These are phyloP conservation scores for Fomitopsis palustris DNA, from an alignment of 1,284 basidiomycete genomes.

Conservation along the genomic window DNA sequence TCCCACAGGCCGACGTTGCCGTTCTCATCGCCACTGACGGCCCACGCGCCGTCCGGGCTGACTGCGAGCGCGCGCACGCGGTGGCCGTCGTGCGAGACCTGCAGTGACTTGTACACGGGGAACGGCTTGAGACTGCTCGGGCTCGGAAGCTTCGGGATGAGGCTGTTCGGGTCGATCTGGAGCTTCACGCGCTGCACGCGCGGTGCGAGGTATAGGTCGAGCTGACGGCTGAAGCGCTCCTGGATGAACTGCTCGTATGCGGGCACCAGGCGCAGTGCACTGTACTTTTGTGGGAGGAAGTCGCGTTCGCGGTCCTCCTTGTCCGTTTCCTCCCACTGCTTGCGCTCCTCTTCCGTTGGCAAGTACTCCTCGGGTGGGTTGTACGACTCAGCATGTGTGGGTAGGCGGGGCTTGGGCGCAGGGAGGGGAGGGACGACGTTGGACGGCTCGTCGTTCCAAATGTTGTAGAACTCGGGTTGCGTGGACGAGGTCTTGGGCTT, in stretches of 20 bases:
- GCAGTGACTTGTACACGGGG: slow-evolving; percentile 82
- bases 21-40: slow-evolving; percentile 88
- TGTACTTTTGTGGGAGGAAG: slow-evolving; percentile 88
- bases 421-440: slow-evolving; percentile 80
- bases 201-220: slow-evolving; percentile 97
- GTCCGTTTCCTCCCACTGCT: slow-evolving; percentile 83
- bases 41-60: slow-evolving; percentile 91
- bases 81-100: slow-evolving; percentile 67
- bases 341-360: slow-evolving; percentile 82
- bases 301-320: slow-evolving; percentile 90
- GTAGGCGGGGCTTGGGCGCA: slow-evolving; percentile 89
- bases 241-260: slow-evolving; percentile 92
- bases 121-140: slow-evolving; percentile 93
- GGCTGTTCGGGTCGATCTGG: slow-evolving; percentile 86
- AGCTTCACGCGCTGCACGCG: slow-evolving; percentile 86
- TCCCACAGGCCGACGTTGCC: slow-evolving; percentile 93
- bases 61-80: slow-evolving; percentile 77
- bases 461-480: slow-evolving; percentile 80
- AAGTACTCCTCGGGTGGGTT: slow-evolving; percentile 98
- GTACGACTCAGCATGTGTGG: slow-evolving; percentile 93
- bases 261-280: slow-evolving; percentile 85
- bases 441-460: slow-evolving; percentile 80
- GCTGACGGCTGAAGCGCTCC: slow-evolving; percentile 90
- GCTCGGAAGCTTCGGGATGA: slow-evolving; percentile 95
- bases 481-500: slow-evolving; percentile 76